phyloP scores from a whole-genome alignment of 768 basidiomycete species.

The Psilocybe azurescens region DNA sequence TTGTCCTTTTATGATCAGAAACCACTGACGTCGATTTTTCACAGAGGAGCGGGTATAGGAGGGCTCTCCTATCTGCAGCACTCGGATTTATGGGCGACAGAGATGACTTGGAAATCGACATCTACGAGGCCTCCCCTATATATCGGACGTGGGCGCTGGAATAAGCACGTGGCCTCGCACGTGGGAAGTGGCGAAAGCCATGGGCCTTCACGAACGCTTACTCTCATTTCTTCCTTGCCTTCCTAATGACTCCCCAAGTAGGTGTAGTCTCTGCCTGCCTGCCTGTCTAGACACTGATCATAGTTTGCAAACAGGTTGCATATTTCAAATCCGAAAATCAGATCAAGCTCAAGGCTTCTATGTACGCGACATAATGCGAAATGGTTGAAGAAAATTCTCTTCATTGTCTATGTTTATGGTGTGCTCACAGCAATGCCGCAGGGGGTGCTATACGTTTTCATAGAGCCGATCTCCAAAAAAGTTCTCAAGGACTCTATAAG shows the following conservation, averaged over 20 bases:
- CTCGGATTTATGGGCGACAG: slow-evolving; percentile 22
- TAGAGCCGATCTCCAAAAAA: slow-evolving; percentile 40
- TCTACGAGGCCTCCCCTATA: slow-evolving; percentile 47
- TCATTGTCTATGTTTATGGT: background rate
- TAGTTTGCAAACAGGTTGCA: slow-evolving; percentile 11
- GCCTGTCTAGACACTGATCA: background rate
- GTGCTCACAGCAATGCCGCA: slow-evolving; percentile 7
- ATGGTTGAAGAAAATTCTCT: slow-evolving; percentile 17
- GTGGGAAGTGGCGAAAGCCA: slow-evolving; percentile 41
- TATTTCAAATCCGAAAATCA: slow-evolving; percentile 33
- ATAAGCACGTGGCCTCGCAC: slow-evolving; percentile 45
- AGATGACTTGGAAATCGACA: slow-evolving; percentile 35
- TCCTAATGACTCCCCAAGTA: slow-evolving; percentile 22
- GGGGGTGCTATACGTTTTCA: slow-evolving; percentile 37
- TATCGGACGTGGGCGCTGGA: slow-evolving; percentile 50
- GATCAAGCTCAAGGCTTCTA: slow-evolving; percentile 36
- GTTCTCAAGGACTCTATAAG: slow-evolving; percentile 34
- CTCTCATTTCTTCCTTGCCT: slow-evolving; percentile 15
- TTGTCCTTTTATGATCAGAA: too few relatives aligned
- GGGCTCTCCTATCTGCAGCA: slow-evolving; percentile 26
- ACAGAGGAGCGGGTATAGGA: slow-evolving; percentile 24
- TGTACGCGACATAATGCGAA: slow-evolving; percentile 28
- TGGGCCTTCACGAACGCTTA: slow-evolving; percentile 38
- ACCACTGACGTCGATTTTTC: background rate
- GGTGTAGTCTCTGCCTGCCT: background rate